Evolutionary conservation across 176 grass and related monocot genomes (phyloP).

Genomic region (Phragmites australis): DNA sequence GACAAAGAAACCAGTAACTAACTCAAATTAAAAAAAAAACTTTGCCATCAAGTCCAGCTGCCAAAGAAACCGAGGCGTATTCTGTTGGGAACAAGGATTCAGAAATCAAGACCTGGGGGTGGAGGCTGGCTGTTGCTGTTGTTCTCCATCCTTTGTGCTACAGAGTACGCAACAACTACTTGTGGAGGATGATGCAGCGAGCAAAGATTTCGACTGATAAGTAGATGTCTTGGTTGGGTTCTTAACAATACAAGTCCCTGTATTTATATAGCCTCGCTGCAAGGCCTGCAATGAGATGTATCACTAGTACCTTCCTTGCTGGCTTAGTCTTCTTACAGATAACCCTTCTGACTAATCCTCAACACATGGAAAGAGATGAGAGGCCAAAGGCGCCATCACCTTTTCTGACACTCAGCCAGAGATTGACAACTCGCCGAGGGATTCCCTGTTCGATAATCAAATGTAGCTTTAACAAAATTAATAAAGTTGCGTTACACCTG

Average conservation of each 20-base stretch:
- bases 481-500: not conserved
- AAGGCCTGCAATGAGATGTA: not conserved
- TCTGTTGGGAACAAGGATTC: not conserved
- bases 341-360: not conserved
- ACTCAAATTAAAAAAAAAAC: not conserved
- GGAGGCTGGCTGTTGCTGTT: conserved; percentile 49
- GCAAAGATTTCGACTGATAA: not conserved
- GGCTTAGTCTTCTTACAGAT: not conserved
- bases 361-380: not conserved
- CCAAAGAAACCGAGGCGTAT: not conserved
- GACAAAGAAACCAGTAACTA: too few species aligned
- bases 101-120: not conserved
- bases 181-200: not conserved
- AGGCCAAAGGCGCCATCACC: not conserved
- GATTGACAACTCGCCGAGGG: not conserved
- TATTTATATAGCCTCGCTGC: not conserved
- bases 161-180: not conserved
- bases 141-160: conserved; percentile 30
- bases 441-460: not conserved
- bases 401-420: not conserved
- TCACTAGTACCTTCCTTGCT: not conserved
- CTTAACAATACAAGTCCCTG: too few species aligned
- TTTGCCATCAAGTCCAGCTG: not conserved
- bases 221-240: not conserved
- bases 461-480: not conserved